Conservation (phyloP, 176 grass and related monocot genomes). For the Musa itinerans region DNA sequence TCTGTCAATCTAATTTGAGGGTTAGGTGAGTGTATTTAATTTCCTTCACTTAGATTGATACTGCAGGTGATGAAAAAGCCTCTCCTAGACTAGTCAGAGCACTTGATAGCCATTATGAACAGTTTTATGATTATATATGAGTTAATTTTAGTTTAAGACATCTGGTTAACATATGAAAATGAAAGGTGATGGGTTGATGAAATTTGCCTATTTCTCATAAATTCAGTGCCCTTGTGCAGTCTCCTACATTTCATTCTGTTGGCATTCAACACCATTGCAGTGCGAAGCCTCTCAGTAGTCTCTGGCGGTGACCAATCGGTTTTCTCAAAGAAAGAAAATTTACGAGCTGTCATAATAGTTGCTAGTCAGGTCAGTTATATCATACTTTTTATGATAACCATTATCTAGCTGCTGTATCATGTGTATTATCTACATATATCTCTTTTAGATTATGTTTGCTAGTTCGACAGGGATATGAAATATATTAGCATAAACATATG, state of each 20-base stretch:
- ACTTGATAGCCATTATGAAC: not conserved
- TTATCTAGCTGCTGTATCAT: not conserved
- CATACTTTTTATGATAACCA: constrained; percentile 17
- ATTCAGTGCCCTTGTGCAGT: constrained; percentile 41
- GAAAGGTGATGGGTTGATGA: not conserved
- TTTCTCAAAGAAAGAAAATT: constrained; percentile 73
- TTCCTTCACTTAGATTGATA: not conserved
- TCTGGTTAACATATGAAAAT: not conserved
- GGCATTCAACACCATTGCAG: constrained; percentile 38
- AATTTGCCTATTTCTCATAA: constrained; percentile 12
- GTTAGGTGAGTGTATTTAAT: not conserved
- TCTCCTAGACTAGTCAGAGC: not conserved
- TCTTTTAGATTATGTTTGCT: not conserved
- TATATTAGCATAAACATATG: no score
- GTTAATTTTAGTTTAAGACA: not conserved
- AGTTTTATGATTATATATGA: not conserved
- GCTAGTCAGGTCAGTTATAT: constrained; percentile 70
- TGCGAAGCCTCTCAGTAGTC: constrained; percentile 43
- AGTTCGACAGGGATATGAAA: not conserved
- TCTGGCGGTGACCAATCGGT: constrained; percentile 34
- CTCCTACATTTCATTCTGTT: constrained; percentile 58
- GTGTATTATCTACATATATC: not conserved
- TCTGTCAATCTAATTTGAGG: not conserved
- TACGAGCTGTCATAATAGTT: constrained; percentile 72
- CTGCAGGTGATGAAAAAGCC: not conserved